Evolutionary conservation across 192 early-diverging fungal genomes (phyloP).

Genomic region (Podila epicladia): DNA sequence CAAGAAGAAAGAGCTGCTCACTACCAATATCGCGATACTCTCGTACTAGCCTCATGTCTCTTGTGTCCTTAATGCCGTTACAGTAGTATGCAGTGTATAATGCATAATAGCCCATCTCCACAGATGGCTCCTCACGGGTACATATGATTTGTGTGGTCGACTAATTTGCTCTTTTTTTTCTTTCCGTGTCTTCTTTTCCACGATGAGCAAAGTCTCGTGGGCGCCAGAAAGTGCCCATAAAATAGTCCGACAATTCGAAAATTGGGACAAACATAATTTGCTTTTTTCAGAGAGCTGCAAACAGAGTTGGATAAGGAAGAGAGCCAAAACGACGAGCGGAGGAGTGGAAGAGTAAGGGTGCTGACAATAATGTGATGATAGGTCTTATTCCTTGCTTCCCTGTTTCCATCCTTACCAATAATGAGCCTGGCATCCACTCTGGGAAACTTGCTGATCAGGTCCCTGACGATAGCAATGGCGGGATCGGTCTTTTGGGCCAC

Average conservation of each 20-base stretch:
- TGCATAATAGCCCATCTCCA: too few relatives aligned
- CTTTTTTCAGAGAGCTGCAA: too few relatives aligned
- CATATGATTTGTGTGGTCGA: background rate
- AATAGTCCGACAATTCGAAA: background rate
- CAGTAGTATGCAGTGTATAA: too few relatives aligned
- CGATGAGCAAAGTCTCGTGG: background rate
- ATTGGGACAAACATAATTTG: too few relatives aligned
- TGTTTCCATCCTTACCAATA: conserved; percentile 65
- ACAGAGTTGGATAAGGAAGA: background rate
- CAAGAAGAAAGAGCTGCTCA: background rate
- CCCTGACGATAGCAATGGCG: conserved; percentile 75
- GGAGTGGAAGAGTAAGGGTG: background rate
- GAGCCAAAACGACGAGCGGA: background rate
- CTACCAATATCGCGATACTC: background rate
- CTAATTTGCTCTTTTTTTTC: background rate
- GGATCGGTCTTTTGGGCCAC: conserved; percentile 88
- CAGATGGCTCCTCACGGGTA: background rate
- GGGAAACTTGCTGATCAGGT: conserved; percentile 77
- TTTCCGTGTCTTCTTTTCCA: background rate
- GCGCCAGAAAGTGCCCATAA: background rate
- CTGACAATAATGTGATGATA: background rate
- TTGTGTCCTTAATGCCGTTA: background rate
- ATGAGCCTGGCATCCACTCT: conserved; percentile 81
- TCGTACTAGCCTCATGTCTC: background rate
- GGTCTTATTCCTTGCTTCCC: background rate